A percentile compares a stretch with the other conserved stretches of the same genome.
Conservation (phyloP, 2,329 filamentous ascomycete species). For the Torrubiellomyces zombiae region DNA sequence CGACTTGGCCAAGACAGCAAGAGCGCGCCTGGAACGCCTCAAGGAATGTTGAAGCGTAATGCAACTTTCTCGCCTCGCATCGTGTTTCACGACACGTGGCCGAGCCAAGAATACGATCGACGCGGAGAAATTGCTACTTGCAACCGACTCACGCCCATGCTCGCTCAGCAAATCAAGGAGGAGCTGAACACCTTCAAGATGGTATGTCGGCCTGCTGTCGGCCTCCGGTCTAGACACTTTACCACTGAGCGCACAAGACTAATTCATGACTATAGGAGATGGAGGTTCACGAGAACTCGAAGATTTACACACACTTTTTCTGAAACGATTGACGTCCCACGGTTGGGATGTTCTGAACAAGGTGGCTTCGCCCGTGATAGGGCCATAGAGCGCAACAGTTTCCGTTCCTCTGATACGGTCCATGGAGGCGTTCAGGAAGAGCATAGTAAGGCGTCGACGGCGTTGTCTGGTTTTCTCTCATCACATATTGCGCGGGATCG, state of each 20-base stretch:
- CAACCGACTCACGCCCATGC: slow-evolving; percentile 89
- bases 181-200: slow-evolving; percentile 99
- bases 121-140: slow-evolving; percentile 93
- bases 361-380: slow-evolving; percentile 12
- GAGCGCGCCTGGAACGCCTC: slow-evolving; percentile 66
- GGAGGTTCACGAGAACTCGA: slow-evolving; percentile 98
- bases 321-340: slow-evolving; percentile 35
- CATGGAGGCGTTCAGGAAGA: slow-evolving; percentile 34
- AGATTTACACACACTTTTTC: slow-evolving; percentile 99
- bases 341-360: slow-evolving; percentile 9
- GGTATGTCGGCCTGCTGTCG: slow-evolving; percentile 19
- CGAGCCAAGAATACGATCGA: slow-evolving; percentile 86
- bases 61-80: slow-evolving; percentile 81
- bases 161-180: slow-evolving; percentile 98
- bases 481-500: slow-evolving; percentile 12
- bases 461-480: slow-evolving; percentile 27
- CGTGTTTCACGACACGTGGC: slow-evolving; percentile 93
- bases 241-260: background rate
- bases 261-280: no score
- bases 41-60: slow-evolving; percentile 43
- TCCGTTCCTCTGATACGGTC: slow-evolving; percentile 30
- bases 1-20: slow-evolving; percentile 61
- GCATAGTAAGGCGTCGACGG: slow-evolving; percentile 42
- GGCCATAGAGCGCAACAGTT: slow-evolving; percentile 18
- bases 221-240: slow-evolving; percentile 1